phyloP scores from a whole-genome alignment of 345 rosid genomes.

The Lepidium didymum region DNA sequence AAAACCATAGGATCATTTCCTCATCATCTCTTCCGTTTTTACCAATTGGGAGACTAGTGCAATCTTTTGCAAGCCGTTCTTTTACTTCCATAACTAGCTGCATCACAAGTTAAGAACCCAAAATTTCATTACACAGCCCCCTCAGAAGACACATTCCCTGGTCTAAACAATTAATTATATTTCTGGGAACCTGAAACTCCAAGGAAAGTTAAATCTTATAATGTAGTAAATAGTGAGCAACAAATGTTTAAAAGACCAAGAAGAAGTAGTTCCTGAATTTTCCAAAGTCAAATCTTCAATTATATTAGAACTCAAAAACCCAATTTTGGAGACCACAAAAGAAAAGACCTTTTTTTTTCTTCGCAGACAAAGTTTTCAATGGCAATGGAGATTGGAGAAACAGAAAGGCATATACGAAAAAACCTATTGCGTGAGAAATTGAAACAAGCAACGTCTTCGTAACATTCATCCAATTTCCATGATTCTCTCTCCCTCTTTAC shows the following conservation, averaged over 20 bases:
- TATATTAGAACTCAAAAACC: neutral
- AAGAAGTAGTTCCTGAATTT: neutral
- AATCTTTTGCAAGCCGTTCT: constrained; percentile 54
- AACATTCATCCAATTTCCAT: neutral
- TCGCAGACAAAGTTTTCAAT: neutral
- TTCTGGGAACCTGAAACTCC: neutral
- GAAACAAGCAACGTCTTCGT: constrained; percentile 4
- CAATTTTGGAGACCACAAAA: neutral
- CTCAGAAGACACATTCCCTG: neutral
- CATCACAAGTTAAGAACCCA: constrained; percentile 16
- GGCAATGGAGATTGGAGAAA: constrained; percentile 1
- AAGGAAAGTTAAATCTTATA: neutral
- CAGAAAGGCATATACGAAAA: neutral
- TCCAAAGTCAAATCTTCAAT: neutral
- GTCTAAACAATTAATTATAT: neutral
- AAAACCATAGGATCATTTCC: constrained; percentile 83
- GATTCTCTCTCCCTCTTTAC: constrained; percentile 6
- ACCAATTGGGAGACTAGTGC: constrained; percentile 59
- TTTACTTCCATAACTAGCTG: constrained; percentile 80
- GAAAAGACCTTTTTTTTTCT: neutral
- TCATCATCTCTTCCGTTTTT: constrained; percentile 92
- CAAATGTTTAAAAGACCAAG: neutral
- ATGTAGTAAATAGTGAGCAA: neutral
- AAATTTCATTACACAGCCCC: neutral
- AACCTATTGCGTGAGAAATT: constrained; percentile 3